Base-by-base conservation (phyloP, 192 early-diverging fungal species). In the Chytriomyces sp. region DNA sequence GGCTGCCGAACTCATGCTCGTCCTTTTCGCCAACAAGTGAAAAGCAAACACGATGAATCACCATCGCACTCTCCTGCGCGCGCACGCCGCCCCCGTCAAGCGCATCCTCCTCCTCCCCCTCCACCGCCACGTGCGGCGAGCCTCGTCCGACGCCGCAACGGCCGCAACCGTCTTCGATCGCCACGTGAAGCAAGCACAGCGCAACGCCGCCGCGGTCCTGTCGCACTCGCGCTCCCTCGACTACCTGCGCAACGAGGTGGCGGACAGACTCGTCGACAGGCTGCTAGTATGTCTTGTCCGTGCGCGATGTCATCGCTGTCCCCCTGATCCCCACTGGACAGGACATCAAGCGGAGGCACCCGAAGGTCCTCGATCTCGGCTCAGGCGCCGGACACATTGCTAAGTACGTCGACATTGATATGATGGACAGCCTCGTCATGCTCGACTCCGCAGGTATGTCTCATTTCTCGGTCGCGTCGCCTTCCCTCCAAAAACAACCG, bases 231-330 rank as follows among this genome's bases (percentile, higher is more conserved):
- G 89, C 4, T 78, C 87, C 32, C 90, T 91, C 4, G 96, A 98
- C 78, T 98, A 98, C 76, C 82, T 98, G 39, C 90, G 90, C 58
- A 93, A 98, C 80, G 94, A 96, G 64, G 85, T 95, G 14, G 96
- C 96, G 17, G 86, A 86, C 39, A 81, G 94, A 25, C 79, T 98
- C 12, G 93, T 91, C 4, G 96, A 98, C 74, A 84, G 94, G 36
- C 76, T 98, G 36, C 68, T 96, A 84, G 91, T 92, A 38, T 7
- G 78, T 53, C 2, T 14, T n/a, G 22, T n/a, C 2, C 1, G 44
- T n/a, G 44, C 14, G 14, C 14, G 2, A 49, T 49, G 36, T 39
- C 30, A 31, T 5, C 40, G 8, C 32, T 5, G 30, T 17, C 6
- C 62, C 12, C 0, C n/a, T n/a, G n/a, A n/a, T 63, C 66, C 17